Conservation (phyloP, 2,329 filamentous ascomycete genomes). For the Colletotrichum caudatum region DNA sequence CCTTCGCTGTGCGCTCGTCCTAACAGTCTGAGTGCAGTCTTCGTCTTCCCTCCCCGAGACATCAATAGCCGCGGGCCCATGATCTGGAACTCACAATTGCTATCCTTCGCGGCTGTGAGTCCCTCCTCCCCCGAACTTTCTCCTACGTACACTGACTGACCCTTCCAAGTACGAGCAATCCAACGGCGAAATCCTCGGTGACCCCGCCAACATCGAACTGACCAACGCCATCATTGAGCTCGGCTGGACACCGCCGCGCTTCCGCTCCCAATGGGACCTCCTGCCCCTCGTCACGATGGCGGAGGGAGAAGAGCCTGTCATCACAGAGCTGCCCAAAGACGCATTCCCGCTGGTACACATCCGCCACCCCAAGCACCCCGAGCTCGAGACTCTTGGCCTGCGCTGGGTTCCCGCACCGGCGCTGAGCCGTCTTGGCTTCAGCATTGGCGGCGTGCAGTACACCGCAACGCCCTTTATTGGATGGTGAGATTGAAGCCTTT, state of each 20-base stretch:
- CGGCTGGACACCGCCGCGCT: slow-evolving; percentile 36
- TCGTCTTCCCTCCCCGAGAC: slow-evolving; percentile 38
- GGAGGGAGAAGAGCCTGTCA: slow-evolving; percentile 37
- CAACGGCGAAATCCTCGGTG: slow-evolving; percentile 34
- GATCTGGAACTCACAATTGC: slow-evolving; percentile 39
- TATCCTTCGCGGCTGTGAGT: slow-evolving; percentile 37
- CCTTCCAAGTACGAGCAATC: slow-evolving; percentile 30
- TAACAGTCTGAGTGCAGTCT: slow-evolving; percentile 13
- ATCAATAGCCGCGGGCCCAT: slow-evolving; percentile 35
- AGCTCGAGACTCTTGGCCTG: slow-evolving; percentile 35
- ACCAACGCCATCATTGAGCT: slow-evolving; percentile 39
- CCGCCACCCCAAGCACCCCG: slow-evolving; percentile 38
- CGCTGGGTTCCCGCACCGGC: slow-evolving; percentile 40
- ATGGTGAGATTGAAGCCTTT: slow-evolving; percentile 6
- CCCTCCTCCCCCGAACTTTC: neutral
- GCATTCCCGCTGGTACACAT: slow-evolving; percentile 38
- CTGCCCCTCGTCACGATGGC: slow-evolving; percentile 37
- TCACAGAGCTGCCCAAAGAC: slow-evolving; percentile 36
- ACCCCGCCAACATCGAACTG: slow-evolving; percentile 36
- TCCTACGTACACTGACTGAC: slow-evolving; percentile 10
- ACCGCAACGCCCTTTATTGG: slow-evolving; percentile 37
- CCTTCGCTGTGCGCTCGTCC: neutral
- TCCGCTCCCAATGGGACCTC: slow-evolving; percentile 39
- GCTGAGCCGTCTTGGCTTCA: slow-evolving; percentile 40
- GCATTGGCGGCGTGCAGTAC: slow-evolving; percentile 39